Conservation (phyloP, 441 rosid species). For the Bocquillonia castaneifolia region DNA sequence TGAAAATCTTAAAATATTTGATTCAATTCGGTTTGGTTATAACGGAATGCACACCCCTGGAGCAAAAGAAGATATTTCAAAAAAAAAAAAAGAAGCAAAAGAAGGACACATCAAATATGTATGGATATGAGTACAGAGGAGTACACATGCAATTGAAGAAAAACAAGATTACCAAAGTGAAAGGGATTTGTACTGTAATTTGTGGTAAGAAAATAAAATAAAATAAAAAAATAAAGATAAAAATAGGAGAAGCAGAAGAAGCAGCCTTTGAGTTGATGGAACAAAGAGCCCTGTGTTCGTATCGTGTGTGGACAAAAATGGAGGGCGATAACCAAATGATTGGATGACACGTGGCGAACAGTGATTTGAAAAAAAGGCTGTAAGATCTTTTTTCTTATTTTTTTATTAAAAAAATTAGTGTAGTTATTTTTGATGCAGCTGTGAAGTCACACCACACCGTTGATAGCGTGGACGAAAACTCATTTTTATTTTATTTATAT, state of each 20-base stretch:
- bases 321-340: constrained; percentile 33
- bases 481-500: neutral
- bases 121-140: too few relatives aligned
- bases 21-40: too few relatives aligned
- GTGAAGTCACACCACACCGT: constrained; percentile 55
- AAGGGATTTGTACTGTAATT: too few relatives aligned
- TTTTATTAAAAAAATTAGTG: too few relatives aligned
- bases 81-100: too few relatives aligned
- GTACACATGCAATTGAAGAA: too few relatives aligned
- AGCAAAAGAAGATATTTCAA: too few relatives aligned
- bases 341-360: constrained; percentile 39
- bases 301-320: constrained; percentile 25
- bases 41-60: too few relatives aligned
- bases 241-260: neutral
- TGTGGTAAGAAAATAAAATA: neutral
- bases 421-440: constrained; percentile 2
- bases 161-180: too few relatives aligned
- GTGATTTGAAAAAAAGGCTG: constrained; percentile 24
- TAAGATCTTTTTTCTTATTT: neutral
- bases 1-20: too few relatives aligned
- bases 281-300: neutral
- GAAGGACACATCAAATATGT: too few relatives aligned
- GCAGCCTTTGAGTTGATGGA: constrained; percentile 29
- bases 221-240: neutral
- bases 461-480: constrained; percentile 64